These are phyloP conservation scores for Colletotrichum noveboracense DNA, from an alignment of 2,329 filamentous ascomycete species.

Conservation along the genomic window DNA sequence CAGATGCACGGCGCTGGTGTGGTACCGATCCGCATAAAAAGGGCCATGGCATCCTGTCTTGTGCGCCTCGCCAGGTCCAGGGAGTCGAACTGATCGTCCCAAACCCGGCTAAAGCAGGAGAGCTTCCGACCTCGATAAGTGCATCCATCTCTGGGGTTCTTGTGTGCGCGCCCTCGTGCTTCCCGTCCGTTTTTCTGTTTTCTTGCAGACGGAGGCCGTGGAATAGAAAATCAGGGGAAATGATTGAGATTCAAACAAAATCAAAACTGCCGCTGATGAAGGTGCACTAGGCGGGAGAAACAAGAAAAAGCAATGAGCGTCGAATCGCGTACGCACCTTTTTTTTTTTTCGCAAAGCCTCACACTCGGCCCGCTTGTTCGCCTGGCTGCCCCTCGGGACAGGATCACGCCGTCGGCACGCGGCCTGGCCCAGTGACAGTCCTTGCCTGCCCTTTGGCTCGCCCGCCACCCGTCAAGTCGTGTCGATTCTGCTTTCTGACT, in stretches of 20 bases:
- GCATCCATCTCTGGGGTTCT: not conserved
- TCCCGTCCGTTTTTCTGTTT: not conserved
- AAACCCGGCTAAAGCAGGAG: not conserved
- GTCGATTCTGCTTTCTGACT: not conserved
- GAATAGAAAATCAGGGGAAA: not conserved
- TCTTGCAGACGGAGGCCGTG: not conserved
- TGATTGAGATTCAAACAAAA: not conserved
- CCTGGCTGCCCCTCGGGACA: conserved; percentile 9
- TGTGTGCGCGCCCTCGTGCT: not conserved
- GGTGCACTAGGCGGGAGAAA: conserved; percentile 14
- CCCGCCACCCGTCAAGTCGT: not conserved
- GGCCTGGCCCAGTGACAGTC: conserved; percentile 1
- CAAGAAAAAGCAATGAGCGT: conserved; percentile 12
- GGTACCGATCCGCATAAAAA: not conserved
- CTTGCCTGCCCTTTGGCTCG: not conserved
- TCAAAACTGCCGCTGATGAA: not conserved
- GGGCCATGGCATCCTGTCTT: not conserved
- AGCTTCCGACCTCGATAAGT: not conserved
- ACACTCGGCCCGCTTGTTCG: conserved; percentile 16
- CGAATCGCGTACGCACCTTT: conserved; percentile 6
- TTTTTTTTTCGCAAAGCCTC: not conserved
- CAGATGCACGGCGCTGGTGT: conserved; percentile 6
- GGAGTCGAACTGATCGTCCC: not conserved
- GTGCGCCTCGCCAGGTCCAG: not conserved
- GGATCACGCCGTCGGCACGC: conserved; percentile 4